Evolutionary conservation across 73 alveolate species (phyloP).

Genomic region (Paramecium primaurelia): DNA sequence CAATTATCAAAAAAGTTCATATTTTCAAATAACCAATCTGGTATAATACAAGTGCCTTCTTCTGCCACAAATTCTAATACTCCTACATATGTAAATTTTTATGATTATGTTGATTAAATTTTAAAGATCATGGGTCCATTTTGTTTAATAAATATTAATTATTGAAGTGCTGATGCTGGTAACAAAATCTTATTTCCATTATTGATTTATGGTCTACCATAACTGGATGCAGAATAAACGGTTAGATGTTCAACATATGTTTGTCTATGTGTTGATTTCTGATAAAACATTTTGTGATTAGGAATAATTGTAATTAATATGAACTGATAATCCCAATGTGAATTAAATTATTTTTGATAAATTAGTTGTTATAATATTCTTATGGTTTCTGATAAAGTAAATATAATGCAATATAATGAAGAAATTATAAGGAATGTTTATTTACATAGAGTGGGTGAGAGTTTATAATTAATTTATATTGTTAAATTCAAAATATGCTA

Average conservation of each 20-base stretch:
- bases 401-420: neutral
- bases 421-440: neutral
- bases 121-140: slow-evolving; percentile 58
- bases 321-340: slow-evolving; percentile 17
- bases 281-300: neutral
- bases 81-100: slow-evolving; percentile 85
- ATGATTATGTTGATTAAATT: neutral
- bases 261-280: neutral
- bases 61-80: slow-evolving; percentile 95
- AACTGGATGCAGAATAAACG: slow-evolving; percentile 37
- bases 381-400: neutral
- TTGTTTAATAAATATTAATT: neutral
- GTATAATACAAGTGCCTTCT: slow-evolving; percentile 89
- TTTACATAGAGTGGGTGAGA: neutral
- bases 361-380: neutral
- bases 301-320: neutral
- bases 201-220: slow-evolving; percentile 19
- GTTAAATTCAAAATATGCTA: slow-evolving; percentile 8
- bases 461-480: neutral
- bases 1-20: slow-evolving; percentile 81
- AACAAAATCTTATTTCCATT: slow-evolving; percentile 56
- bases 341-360: neutral
- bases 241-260: slow-evolving; percentile 20
- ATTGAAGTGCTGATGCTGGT: slow-evolving; percentile 47
- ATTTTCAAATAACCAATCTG: slow-evolving; percentile 92